These are phyloP conservation scores for Tuber borchii DNA, from an alignment of 495 filamentous ascomycete species.

Conservation along the genomic window DNA sequence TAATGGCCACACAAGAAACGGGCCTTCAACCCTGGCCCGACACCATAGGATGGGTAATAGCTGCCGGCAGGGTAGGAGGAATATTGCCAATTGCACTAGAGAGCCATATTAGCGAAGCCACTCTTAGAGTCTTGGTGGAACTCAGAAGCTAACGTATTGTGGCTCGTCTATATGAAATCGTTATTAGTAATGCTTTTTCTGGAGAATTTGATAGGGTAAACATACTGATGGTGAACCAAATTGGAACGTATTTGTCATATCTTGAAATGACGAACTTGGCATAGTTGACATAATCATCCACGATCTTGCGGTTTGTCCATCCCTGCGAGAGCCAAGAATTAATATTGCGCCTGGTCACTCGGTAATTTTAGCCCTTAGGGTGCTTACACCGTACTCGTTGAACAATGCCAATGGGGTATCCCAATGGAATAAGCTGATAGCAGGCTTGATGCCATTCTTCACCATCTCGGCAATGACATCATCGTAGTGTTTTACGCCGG, in stretches of 20 bases:
- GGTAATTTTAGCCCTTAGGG: neutral
- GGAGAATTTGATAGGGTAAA: constrained; percentile 14
- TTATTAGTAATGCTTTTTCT: constrained; percentile 29
- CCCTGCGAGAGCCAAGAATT: constrained; percentile 25
- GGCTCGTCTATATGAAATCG: constrained; percentile 35
- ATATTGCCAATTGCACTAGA: constrained; percentile 44
- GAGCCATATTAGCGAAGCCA: constrained; percentile 8
- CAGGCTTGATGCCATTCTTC: constrained; percentile 44
- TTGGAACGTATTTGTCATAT: constrained; percentile 46
- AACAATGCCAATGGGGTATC: constrained; percentile 47
- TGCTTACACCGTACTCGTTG: constrained; percentile 46
- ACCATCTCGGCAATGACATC: constrained; percentile 46
- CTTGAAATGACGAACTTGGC: constrained; percentile 45
- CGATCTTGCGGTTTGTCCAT: constrained; percentile 44
- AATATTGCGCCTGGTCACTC: constrained; percentile 23
- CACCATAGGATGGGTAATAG: constrained; percentile 43
- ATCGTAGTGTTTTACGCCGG: constrained; percentile 46
- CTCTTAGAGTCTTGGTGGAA: neutral
- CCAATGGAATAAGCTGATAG: constrained; percentile 48
- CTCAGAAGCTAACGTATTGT: constrained; percentile 36
- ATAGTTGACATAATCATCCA: constrained; percentile 47
- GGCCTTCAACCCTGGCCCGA: constrained; percentile 29
- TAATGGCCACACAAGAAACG: constrained; percentile 45
- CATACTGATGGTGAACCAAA: constrained; percentile 46
- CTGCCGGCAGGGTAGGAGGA: constrained; percentile 42